Base-by-base conservation (phyloP, 345 rosid genomes). In the Citrus cavaleriei region DNA sequence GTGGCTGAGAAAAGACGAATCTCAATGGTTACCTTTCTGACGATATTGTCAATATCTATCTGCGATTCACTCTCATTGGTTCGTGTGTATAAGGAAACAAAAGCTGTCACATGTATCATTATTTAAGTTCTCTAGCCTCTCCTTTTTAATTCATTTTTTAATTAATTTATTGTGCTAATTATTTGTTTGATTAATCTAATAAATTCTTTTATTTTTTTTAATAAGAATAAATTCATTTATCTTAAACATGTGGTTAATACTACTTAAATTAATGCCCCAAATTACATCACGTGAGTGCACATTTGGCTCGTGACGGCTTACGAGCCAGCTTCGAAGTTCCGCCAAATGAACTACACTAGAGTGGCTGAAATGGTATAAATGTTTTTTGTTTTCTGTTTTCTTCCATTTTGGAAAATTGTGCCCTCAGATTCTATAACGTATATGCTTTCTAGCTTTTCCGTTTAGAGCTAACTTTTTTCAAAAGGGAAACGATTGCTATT, bases 11-110 rank as follows among this genome's bases (percentile, higher is more conserved):
- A 42, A 7, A 2, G 7, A 63, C 27, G 49, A 68, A 67, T 24
- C 40, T 46, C 70, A 57, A 63, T 51, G 42, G 42, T 62, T 34
- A 5, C 32, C 22, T 6, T 16, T 28, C 75, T 40, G 79, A 40
- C 65, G 65, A 42, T 9, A 9, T 25, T 69, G 77, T 49, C 81
- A 46, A 70, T 70, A 83, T 65, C 22, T 62, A 30, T 18, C 32
- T 21, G 35, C 30, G 64, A 70, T 32, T 63, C 67, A 24, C 51
- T 24, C 37, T 67, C 58, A 63, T 80, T 75, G 72, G 73, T 77
- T 73, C 70, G 80, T 77, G 81, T 70, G 82, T 42, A 25, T 7
- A 61, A 35, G 72, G n/a, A 72, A 72, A 85, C 86, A 64, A 78
- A 82, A 67, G 16, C 24, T 10, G 24, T 71, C 78, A 62, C 32